Conservation (phyloP, 2,329 filamentous ascomycete genomes). For the Fusarium verticillioides region DNA sequence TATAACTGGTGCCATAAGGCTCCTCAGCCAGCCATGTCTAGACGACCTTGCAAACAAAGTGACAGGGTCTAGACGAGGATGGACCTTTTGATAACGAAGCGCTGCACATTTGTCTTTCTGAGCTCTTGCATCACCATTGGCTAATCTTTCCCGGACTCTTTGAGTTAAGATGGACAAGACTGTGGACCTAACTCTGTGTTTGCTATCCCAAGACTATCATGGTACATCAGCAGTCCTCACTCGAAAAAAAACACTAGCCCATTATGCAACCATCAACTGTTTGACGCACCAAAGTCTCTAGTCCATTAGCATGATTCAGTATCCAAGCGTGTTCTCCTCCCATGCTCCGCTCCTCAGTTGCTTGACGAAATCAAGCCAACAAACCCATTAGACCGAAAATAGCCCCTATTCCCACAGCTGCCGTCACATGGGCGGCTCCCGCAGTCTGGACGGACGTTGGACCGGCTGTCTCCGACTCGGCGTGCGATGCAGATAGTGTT, state of each 20-base stretch:
- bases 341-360: background rate
- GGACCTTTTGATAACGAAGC: background rate
- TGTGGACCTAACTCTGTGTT: slow-evolving; percentile 26
- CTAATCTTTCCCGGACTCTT: background rate
- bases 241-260: slow-evolving; percentile 35
- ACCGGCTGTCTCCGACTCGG: slow-evolving; percentile 12
- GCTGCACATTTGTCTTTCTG: background rate
- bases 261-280: slow-evolving; percentile 23
- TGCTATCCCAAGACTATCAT: slow-evolving; percentile 16
- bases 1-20: background rate
- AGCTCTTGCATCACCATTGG: slow-evolving; percentile 4
- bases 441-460: slow-evolving; percentile 38
- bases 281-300: slow-evolving; percentile 12
- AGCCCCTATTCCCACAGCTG: slow-evolving; percentile 39
- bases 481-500: background rate
- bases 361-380: slow-evolving; percentile 30
- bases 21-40: background rate
- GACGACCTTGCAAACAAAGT: background rate
- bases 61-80: slow-evolving; percentile 12
- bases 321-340: background rate
- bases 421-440: slow-evolving; percentile 35
- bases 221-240: slow-evolving; percentile 1
- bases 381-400: slow-evolving; percentile 40
- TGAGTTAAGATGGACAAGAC: background rate
- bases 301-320: slow-evolving; percentile 20